Conservation (phyloP, 2,329 filamentous ascomycete species). For the Ascochyta rabiei region DNA sequence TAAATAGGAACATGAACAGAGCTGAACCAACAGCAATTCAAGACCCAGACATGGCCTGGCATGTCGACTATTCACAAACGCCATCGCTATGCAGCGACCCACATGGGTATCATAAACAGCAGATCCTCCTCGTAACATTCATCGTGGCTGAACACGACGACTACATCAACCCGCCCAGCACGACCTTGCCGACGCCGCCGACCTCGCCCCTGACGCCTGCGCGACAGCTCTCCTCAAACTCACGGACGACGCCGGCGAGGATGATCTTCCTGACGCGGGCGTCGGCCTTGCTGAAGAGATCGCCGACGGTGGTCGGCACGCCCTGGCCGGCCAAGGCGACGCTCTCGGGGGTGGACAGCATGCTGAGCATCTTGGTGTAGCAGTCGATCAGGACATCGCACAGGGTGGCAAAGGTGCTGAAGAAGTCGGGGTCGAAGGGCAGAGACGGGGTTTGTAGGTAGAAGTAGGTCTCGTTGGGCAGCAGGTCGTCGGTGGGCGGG, state of each 20-base stretch:
- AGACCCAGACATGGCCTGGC: no score
- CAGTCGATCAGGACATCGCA: constrained; percentile 95
- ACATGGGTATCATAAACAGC: no score
- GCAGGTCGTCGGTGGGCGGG: constrained; percentile 43
- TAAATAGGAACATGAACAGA: no score
- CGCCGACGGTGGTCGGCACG: constrained; percentile 62
- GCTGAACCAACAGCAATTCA: no score
- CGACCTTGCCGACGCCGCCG: constrained; percentile 83
- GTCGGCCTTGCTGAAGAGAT: constrained; percentile 90
- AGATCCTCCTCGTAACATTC: no score
- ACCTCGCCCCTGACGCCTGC: constrained; percentile 79
- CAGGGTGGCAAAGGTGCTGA: constrained; percentile 92
- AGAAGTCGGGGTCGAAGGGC: constrained; percentile 96
- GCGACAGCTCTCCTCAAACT: constrained; percentile 89
- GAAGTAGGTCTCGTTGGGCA: constrained; percentile 81
- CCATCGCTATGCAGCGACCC: no score
- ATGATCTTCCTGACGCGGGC: constrained; percentile 85
- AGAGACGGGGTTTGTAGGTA: constrained; percentile 88
- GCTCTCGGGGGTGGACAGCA: constrained; percentile 73
- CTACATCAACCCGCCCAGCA: constrained; percentile 82
- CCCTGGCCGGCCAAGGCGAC: constrained; percentile 34
- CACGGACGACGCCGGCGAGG: constrained; percentile 82
- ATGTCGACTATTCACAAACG: no score
- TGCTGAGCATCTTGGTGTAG: constrained; percentile 76
- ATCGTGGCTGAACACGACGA: not conserved